Base-by-base conservation (phyloP, 306 rosid genomes). In the Argentina anserina region DNA sequence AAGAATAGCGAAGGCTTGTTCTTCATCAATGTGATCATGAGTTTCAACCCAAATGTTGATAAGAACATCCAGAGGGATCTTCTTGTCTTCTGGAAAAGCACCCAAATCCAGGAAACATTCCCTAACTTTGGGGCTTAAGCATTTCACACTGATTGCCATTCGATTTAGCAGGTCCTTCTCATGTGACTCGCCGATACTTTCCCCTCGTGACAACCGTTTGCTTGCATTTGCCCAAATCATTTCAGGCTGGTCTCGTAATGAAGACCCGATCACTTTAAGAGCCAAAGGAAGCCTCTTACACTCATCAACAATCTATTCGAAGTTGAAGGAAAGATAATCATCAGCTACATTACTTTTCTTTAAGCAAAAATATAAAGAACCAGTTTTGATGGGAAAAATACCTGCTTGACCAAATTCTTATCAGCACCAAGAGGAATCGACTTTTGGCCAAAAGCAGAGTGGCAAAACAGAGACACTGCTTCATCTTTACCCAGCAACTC, bases 261-360 rank as follows among this genome's bases (percentile, higher is more conserved):
- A 93, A 29, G 98, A 93, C 68, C 98, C 98, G 21, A 91, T 91
- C 67, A 93, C 97, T 84, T 93, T 93, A 3, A 93, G 97, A 42
- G 98, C 98, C 62, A 93, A 67, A 1, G 98, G 98, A 78, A 93
- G 96, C 60, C 92, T 81, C 80, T 87, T 87, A 74, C 98, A 93
- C 84, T 93, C 97, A 18, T 71, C 79, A 82, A 86, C 94, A 78
- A 89, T 84, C 98, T 90, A 58, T 72, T 14, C 5, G 5, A 29
- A 73, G 49, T 53, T 37, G 21, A 60, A 70, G 23, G 36, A 63
- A 15, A 37, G 28, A 78, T 20, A 40, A 25, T 39, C 39, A 82
- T 43, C 20, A 65, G 37, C 60, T n/a, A 69, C 13, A 14, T 14
- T 28, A 56, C 63, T 56, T 23, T 25, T 26, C 37, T 0, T 13